Base-by-base conservation (phyloP, 1,284 basidiomycete genomes). In the Leccinum pallidistipes region DNA sequence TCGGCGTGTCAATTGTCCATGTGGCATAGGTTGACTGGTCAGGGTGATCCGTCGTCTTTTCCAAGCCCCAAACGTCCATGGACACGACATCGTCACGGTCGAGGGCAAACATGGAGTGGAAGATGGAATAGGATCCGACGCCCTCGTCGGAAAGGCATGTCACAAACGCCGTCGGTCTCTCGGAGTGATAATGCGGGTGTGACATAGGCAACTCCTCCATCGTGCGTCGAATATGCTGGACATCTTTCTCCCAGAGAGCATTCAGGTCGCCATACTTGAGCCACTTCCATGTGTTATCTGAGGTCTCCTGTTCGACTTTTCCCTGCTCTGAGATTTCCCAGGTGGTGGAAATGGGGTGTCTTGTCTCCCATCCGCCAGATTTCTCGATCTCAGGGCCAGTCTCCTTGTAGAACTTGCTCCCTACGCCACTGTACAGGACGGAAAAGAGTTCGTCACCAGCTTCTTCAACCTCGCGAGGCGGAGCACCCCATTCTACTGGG, bases 391-490 rank as follows among this genome's bases (percentile, higher is more conserved):
- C 64, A 3, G 78, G 78, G 0, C 85, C 84, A 59, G 80, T 81
- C 3, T 66, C 62, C 4, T 62, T 65, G 70, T 89, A 90, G 69
- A 87, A 86, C 1, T 76, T 66, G 9, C 63, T 59, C 1, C 87
- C 86, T 34, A 88, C 75, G 65, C 86, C 86, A 68, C 86, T 88
- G 74, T 84, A 90, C 3, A 90, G 73, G 12, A 80, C 81, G 2
- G 85, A 86, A 64, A 86, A 83, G 3, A 68, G 65, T 2, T 70
- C 78, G 59, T 78, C 65, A 4, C 73, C 68, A 11, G 69, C 57
- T n/a, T 64, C 60, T 12, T 58, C 50, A 3, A 60, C 57, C 27
- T 62, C 52, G 50, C 54, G 65, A 5, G 77, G 78, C 12, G 74
- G 74, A 3, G 68, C 45, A 5, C 79, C 79, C 79, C 78, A 81